Percentiles rank a stretch among this genome's conserved stretches.
Evolutionary conservation across 768 basidiomycete species (phyloP).

Genomic region (Phylloporus sp.): DNA sequence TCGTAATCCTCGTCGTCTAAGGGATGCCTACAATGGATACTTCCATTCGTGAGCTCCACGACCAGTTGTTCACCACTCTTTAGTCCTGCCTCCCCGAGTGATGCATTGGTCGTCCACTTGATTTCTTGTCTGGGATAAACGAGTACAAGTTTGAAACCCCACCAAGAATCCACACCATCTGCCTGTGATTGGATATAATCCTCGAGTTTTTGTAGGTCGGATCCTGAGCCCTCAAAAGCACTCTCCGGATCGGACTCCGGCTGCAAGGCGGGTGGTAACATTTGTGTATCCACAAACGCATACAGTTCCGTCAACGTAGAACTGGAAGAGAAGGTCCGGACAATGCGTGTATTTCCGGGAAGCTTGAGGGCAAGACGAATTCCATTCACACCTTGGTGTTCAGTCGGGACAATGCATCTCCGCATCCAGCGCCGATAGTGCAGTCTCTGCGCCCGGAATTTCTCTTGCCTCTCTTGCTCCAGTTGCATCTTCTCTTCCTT

Average conservation of each 20-base stretch:
- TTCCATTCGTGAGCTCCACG: slow-evolving; percentile 42
- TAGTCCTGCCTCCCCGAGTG: slow-evolving; percentile 45
- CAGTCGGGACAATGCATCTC: slow-evolving; percentile 39
- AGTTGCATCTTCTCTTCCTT: slow-evolving; percentile 35
- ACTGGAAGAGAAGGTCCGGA: slow-evolving; percentile 49
- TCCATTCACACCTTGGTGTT: slow-evolving; percentile 23
- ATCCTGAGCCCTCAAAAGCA: slow-evolving; percentile 36
- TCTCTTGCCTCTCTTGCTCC: slow-evolving; percentile 36
- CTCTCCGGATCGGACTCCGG: slow-evolving; percentile 40
- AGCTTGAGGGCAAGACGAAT: slow-evolving; percentile 53
- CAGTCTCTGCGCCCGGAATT: slow-evolving; percentile 37
- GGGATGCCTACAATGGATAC: slow-evolving; percentile 18
- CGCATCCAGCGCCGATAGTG: slow-evolving; percentile 62
- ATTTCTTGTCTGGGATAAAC: slow-evolving; percentile 71
- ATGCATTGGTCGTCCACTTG: slow-evolving; percentile 40
- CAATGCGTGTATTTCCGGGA: slow-evolving; percentile 52
- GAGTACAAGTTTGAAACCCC: slow-evolving; percentile 67
- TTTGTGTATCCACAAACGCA: slow-evolving; percentile 64
- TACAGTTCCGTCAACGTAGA: slow-evolving; percentile 64
- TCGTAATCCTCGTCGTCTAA: slow-evolving; percentile 58
- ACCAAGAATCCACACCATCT: slow-evolving; percentile 44
- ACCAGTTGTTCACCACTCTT: slow-evolving; percentile 63
- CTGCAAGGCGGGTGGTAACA: slow-evolving; percentile 41
- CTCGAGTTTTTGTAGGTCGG: slow-evolving; percentile 37
- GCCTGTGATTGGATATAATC: slow-evolving; percentile 30